Percentiles rank a stretch among this genome's conserved stretches.
Evolutionary conservation across 805 yeast genomes (phyloP).

Genomic region (Saccharomyces paradoxus): DNA sequence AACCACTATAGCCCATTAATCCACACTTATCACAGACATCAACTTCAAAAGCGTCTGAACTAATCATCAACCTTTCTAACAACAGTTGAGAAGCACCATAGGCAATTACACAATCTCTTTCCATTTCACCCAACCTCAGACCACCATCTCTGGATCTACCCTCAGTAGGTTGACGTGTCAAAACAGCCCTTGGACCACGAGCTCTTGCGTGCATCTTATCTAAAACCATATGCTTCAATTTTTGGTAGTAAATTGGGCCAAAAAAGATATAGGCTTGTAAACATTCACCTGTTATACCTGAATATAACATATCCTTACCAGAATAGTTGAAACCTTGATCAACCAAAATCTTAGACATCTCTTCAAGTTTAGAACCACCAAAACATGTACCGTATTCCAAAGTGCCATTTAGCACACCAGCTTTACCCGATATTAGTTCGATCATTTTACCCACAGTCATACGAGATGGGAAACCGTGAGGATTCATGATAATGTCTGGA

Average conservation of each 20-base stretch:
- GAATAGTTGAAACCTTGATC: constrained; percentile 89
- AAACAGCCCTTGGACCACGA: constrained; percentile 95
- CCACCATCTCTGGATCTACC: constrained; percentile 99
- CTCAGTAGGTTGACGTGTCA: constrained; percentile 97
- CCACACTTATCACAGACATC: constrained; percentile 93
- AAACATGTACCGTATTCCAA: constrained; percentile 96
- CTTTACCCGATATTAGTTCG: constrained; percentile 92
- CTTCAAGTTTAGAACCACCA: constrained; percentile 94
- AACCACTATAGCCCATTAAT: constrained; percentile 91
- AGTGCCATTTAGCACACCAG: constrained; percentile 88
- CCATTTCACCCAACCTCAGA: constrained; percentile 97
- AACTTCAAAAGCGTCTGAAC: constrained; percentile 96
- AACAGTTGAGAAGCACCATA: constrained; percentile 95
- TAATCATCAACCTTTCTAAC: constrained; percentile 88
- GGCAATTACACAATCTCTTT: constrained; percentile 98
- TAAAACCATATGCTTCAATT: constrained; percentile 95
- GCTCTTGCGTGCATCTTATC: constrained; percentile 99
- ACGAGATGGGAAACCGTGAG: constrained; percentile 99
- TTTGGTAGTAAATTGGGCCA: constrained; percentile 97
- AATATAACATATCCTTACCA: constrained; percentile 95
- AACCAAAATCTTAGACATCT: constrained; percentile 84
- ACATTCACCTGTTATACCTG: constrained; percentile 96
- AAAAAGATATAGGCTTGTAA: constrained; percentile 95
- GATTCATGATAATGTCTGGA: constrained; percentile 97
- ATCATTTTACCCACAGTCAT: constrained; percentile 99